These are phyloP conservation scores for Aspergillus texensis DNA, from an alignment of 2,329 filamentous ascomycete genomes.

Conservation along the genomic window DNA sequence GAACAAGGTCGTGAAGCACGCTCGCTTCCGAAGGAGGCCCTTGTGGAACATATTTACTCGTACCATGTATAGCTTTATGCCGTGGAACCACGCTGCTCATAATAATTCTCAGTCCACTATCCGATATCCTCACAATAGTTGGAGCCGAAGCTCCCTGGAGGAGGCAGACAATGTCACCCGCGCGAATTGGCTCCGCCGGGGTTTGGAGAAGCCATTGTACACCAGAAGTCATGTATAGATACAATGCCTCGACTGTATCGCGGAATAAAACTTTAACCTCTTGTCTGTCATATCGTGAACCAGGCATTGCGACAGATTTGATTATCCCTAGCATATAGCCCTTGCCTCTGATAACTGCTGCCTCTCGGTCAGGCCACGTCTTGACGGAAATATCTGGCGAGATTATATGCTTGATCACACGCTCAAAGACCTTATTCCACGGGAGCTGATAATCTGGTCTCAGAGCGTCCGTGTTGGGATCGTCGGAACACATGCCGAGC, in stretches of 20 bases:
- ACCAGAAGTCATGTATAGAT: neutral
- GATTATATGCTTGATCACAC: neutral
- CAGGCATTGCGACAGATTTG: neutral
- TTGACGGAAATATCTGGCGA: neutral
- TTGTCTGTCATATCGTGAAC: neutral
- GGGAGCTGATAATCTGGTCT: neutral
- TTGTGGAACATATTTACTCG: rapidly evolving
- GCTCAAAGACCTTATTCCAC: neutral
- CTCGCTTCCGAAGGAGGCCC: neutral
- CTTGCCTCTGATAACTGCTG: neutral
- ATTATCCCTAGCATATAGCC: neutral
- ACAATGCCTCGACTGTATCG: neutral
- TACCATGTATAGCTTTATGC: rapidly evolving
- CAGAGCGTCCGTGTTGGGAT: neutral
- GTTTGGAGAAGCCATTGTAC: neutral
- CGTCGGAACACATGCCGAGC: neutral
- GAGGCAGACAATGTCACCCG: neutral
- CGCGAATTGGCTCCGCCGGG: neutral
- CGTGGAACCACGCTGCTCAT: neutral
- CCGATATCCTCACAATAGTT: neutral
- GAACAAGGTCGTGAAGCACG: neutral
- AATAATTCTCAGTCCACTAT: neutral
- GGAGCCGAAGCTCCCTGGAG: neutral
- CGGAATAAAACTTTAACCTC: neutral
- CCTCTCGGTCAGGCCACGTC: neutral